A percentile compares a stretch with the other conserved stretches of the same genome.
These are phyloP conservation scores for Thalassiosira livingstoniorum DNA, from an alignment of 352 stramenopile species.

Conservation along the genomic window DNA sequence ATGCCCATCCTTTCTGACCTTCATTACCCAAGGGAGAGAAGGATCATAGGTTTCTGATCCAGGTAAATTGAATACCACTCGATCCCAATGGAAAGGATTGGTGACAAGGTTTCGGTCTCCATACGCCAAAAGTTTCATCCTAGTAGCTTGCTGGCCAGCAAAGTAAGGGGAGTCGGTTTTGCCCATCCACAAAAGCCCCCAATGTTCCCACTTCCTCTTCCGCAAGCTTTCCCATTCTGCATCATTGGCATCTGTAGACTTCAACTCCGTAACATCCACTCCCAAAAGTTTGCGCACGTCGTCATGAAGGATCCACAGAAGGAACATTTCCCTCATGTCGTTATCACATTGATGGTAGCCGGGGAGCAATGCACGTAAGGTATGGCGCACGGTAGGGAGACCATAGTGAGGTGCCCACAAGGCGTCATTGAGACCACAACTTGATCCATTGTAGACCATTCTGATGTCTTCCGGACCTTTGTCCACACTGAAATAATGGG, in stretches of 20 bases:
- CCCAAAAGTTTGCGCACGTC: background rate
- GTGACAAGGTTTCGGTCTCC: slow-evolving; percentile 1
- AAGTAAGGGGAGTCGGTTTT: slow-evolving; percentile 24
- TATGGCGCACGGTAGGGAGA: slow-evolving; percentile 30
- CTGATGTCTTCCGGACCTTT: slow-evolving; percentile 42
- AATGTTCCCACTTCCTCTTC: slow-evolving; percentile 16
- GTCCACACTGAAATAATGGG: slow-evolving; percentile 30
- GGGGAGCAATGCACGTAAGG: slow-evolving; percentile 8
- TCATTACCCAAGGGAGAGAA: slow-evolving; percentile 18
- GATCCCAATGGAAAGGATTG: slow-evolving; percentile 32
- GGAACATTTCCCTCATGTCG: slow-evolving; percentile 43
- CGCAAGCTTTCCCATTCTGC: slow-evolving; percentile 21
- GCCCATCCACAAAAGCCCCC: slow-evolving; percentile 39
- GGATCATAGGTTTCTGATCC: background rate
- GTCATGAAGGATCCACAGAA: slow-evolving; percentile 24
- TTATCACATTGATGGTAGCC: slow-evolving; percentile 29
- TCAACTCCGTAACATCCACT: slow-evolving; percentile 36
- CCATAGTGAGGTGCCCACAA: slow-evolving; percentile 42
- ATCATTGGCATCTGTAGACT: background rate
- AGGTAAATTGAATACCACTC: slow-evolving; percentile 28
- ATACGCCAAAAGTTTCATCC: slow-evolving; percentile 9
- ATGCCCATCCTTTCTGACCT: background rate
- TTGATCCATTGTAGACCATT: slow-evolving; percentile 53
- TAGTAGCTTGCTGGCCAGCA: slow-evolving; percentile 11
- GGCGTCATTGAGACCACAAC: slow-evolving; percentile 34